Conservation (phyloP, 208 protist species). For the Tritrichomonas foetus region DNA sequence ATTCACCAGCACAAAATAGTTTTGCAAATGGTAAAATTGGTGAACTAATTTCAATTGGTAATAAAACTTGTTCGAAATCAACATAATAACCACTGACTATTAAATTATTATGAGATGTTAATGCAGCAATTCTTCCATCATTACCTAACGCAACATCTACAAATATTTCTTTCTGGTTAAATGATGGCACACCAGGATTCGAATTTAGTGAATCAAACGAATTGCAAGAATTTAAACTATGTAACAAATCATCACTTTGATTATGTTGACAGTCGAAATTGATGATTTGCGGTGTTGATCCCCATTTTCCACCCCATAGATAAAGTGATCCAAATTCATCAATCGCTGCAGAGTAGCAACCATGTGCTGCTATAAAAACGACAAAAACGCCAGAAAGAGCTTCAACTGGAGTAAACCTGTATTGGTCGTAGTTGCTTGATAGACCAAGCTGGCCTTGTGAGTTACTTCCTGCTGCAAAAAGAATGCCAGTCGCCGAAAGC, state of each 20-base stretch:
- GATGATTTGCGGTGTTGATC: background rate
- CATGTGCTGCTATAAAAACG: background rate
- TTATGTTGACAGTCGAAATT: background rate
- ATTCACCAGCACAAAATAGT: background rate
- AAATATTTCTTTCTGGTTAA: background rate
- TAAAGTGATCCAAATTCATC: conserved; percentile 22
- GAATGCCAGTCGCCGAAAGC: background rate
- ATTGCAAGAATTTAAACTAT: too few species aligned
- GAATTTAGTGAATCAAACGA: too few species aligned
- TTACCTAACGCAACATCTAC: background rate
- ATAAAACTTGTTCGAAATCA: background rate
- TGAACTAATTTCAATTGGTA: background rate
- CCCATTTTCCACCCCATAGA: background rate
- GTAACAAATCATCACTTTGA: too few species aligned
- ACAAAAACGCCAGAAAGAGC: background rate
- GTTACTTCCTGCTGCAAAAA: background rate
- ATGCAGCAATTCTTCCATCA: background rate
- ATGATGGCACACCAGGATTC: background rate
- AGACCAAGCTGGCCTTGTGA: background rate
- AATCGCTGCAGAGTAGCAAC: background rate
- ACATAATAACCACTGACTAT: background rate
- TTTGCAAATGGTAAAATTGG: background rate
- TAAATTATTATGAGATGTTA: background rate
- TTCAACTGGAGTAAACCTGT: background rate
- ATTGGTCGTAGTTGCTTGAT: background rate